Base-by-base conservation (phyloP, 768 basidiomycete species). In the Suillus bovinus region DNA sequence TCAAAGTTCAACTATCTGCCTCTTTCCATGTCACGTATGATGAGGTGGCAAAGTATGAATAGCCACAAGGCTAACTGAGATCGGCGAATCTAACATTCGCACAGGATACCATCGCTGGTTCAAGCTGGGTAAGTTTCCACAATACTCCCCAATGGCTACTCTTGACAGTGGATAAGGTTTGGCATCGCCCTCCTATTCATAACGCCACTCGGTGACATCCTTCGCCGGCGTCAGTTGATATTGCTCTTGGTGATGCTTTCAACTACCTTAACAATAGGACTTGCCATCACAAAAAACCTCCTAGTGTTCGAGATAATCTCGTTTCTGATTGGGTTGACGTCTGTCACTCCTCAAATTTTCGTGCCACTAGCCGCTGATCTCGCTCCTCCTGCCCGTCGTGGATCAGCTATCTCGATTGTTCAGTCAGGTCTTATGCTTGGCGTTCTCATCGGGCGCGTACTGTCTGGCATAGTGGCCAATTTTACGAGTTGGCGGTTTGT, bases 41-140 rank as follows among this genome's bases (percentile, higher is more conserved):
- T n/a, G n/a, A n/a, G n/a, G n/a, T n/a, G n/a, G n/a, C n/a, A n/a
- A n/a, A n/a, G n/a, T n/a, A n/a, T n/a, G n/a, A n/a, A n/a, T n/a
- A n/a, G n/a, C n/a, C n/a, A n/a, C n/a, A n/a, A n/a, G n/a, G n/a
- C n/a, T n/a, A n/a, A n/a, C n/a, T n/a, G n/a, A n/a, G n/a, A n/a
- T n/a, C n/a, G n/a, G n/a, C n/a, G n/a, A n/a, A n/a, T n/a, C n/a
- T n/a, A n/a, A n/a, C n/a, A n/a, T n/a, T n/a, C n/a, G n/a, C n/a
- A n/a, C n/a, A n/a, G n/a, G n/a, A n/a, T n/a, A n/a, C n/a, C n/a
- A 0, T 86, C 88, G 1, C 78, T 90, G 29, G 74, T 87, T 27
- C 88, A 89, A 70, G 86, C 82, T 16, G 89, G 88, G 87, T 88
- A 69, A 54, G 76, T 67, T 6, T 29, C 3, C 34, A 14, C 33